Evolutionary conservation across 192 early-diverging fungal genomes (phyloP).

Genomic region (Geranomyces variabilis): DNA sequence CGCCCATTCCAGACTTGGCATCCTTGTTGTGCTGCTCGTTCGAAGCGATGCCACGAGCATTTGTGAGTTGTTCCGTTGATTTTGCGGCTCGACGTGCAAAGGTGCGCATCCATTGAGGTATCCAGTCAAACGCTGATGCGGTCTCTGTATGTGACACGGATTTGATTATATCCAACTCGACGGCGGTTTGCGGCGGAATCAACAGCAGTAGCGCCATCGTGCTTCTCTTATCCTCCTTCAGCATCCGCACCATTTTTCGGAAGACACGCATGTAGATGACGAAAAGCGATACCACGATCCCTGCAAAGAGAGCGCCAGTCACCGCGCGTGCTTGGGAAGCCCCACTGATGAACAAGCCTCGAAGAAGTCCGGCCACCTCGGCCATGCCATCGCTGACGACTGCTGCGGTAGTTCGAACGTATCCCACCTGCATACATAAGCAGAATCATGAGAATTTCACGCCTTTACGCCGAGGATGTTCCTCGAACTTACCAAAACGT

Average conservation of each 20-base stretch:
- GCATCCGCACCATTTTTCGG: slow-evolving; percentile 19
- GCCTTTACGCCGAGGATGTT: no score
- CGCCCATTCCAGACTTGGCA: no score
- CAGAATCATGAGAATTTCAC: neutral
- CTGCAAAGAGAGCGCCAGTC: slow-evolving; percentile 6
- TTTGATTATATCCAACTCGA: slow-evolving; percentile 26
- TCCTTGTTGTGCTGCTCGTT: neutral
- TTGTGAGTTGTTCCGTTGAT: neutral
- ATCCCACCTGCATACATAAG: neutral
- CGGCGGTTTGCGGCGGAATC: slow-evolving; percentile 22
- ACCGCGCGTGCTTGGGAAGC: neutral
- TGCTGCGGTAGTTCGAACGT: neutral
- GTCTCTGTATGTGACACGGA: neutral
- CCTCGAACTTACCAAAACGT: no score
- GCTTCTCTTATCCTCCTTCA: slow-evolving; percentile 17
- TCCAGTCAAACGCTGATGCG: neutral
- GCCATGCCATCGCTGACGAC: slow-evolving; percentile 11
- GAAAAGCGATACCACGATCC: slow-evolving; percentile 3
- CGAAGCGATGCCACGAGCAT: no score
- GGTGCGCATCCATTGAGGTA: neutral
- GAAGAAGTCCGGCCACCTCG: neutral
- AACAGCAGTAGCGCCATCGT: slow-evolving; percentile 17
- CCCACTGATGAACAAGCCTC: neutral
- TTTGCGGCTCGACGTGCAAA: neutral
- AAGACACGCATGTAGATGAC: slow-evolving; percentile 20